Evolutionary conservation across 2,329 filamentous ascomycete species (phyloP).

Genomic region (Didymella keratinophila): DNA sequence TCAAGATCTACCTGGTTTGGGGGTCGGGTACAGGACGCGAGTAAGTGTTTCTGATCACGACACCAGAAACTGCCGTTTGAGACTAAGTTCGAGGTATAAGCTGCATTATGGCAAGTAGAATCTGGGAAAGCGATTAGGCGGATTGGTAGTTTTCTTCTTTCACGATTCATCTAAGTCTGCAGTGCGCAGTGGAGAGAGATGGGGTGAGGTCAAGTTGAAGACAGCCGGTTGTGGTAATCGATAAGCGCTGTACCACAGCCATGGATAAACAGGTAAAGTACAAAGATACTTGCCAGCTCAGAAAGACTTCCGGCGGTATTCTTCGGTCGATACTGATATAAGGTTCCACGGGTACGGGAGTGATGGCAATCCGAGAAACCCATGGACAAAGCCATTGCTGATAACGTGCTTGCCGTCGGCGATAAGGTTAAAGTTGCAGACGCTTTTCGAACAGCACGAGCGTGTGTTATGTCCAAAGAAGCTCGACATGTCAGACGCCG

Average conservation of each 20-base stretch:
- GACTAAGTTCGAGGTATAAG: neutral
- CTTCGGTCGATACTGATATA: neutral
- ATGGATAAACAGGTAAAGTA: neutral
- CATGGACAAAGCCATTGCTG: neutral
- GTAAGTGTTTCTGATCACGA: neutral
- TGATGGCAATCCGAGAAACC: neutral
- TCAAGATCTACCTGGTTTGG: neutral
- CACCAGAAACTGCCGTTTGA: neutral
- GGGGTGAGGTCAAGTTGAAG: neutral
- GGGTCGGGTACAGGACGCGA: neutral
- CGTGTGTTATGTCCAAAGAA: neutral
- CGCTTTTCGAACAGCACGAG: neutral
- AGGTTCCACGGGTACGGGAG: neutral
- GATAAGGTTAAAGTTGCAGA: neutral
- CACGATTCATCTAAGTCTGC: too few relatives aligned
- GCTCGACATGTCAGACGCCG: constrained; percentile 3
- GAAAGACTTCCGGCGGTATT: neutral
- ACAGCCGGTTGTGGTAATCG: constrained; percentile 1
- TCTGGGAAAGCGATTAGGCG: neutral
- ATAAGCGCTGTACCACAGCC: neutral
- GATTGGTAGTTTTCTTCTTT: too few relatives aligned
- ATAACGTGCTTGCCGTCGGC: neutral
- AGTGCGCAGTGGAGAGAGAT: too few relatives aligned
- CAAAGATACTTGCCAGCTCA: constrained; percentile 1
- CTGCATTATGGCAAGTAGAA: neutral